A percentile compares a stretch with the other conserved stretches of the same genome.
phyloP scores from a whole-genome alignment of 495 filamentous ascomycete species.

The Cryomyces minteri region DNA sequence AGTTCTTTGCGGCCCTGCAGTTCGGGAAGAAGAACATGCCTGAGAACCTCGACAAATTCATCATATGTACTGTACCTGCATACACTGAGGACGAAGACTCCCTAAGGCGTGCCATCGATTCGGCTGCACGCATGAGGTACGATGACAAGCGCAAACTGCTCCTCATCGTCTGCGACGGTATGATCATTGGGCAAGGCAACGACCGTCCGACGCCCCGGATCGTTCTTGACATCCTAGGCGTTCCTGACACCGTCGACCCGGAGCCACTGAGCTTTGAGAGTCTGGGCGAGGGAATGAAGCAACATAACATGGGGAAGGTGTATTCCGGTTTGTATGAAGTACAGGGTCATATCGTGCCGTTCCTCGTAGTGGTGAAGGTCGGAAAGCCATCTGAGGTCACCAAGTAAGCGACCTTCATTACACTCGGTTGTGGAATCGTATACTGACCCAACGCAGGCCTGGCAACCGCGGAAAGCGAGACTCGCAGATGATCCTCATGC shows the following conservation, averaged over 20 bases:
- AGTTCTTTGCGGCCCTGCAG: slow-evolving; percentile 91
- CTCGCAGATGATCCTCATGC: slow-evolving; percentile 69
- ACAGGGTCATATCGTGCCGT: slow-evolving; percentile 94
- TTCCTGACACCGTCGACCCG: slow-evolving; percentile 85
- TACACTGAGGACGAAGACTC: slow-evolving; percentile 99
- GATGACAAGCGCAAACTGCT: slow-evolving; percentile 97
- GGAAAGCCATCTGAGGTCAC: slow-evolving; percentile 96
- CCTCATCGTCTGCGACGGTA: slow-evolving; percentile 89
- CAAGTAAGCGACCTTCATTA: slow-evolving; percentile 11
- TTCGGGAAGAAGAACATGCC: slow-evolving; percentile 81
- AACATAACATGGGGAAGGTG: slow-evolving; percentile 98
- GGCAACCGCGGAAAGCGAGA: slow-evolving; percentile 98
- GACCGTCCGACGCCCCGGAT: slow-evolving; percentile 90
- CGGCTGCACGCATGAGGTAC: slow-evolving; percentile 86
- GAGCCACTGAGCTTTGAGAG: slow-evolving; percentile 95
- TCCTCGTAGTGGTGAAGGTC: slow-evolving; percentile 91
- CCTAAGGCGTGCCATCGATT: slow-evolving; percentile 89
- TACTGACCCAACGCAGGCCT: slow-evolving; percentile 34
- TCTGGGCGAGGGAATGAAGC: slow-evolving; percentile 86
- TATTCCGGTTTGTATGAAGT: slow-evolving; percentile 98
- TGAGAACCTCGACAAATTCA: slow-evolving; percentile 93
- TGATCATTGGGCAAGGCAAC: slow-evolving; percentile 99
- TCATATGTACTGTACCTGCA: slow-evolving; percentile 93
- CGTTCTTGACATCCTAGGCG: slow-evolving; percentile 90
- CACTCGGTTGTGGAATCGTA: neutral